Evolutionary conservation across 2,329 filamentous ascomycete genomes (phyloP).

Genomic region (Aspergillus intermedius): DNA sequence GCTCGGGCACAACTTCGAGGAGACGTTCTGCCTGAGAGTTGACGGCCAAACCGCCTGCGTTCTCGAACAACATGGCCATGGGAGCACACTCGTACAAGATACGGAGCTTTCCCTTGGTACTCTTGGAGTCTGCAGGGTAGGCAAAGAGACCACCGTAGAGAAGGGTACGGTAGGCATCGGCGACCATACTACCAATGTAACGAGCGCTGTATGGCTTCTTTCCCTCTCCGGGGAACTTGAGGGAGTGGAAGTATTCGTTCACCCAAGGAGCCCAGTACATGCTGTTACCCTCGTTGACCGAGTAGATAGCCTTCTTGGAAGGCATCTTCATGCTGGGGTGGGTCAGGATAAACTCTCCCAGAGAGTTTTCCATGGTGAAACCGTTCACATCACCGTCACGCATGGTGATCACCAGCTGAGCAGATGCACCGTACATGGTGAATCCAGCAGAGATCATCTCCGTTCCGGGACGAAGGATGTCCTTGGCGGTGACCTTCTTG

Average conservation of each 20-base stretch:
- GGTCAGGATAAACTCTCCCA: constrained; percentile 97
- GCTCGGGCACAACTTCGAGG: constrained; percentile 79
- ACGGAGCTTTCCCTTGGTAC: constrained; percentile 92
- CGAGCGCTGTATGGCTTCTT: constrained; percentile 85
- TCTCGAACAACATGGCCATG: constrained; percentile 98
- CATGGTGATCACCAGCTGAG: constrained; percentile 97
- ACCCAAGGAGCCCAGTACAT: constrained; percentile 90
- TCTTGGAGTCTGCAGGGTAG: constrained; percentile 97
- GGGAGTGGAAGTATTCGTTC: constrained; percentile 77
- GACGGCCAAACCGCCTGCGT: constrained; percentile 88
- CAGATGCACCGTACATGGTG: constrained; percentile 98
- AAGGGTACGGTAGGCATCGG: constrained; percentile 91
- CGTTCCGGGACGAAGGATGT: constrained; percentile 81
- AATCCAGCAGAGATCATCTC: constrained; percentile 94
- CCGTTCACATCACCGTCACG: constrained; percentile 86
- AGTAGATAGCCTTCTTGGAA: constrained; percentile 78
- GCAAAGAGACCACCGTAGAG: constrained; percentile 96
- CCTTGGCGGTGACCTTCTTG: constrained; percentile 58
- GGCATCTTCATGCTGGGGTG: constrained; percentile 93
- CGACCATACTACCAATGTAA: constrained; percentile 98
- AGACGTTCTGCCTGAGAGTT: constrained; percentile 88
- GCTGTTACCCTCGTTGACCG: constrained; percentile 96
- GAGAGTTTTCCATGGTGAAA: constrained; percentile 92
- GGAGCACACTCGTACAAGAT: constrained; percentile 98
- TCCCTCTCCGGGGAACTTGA: constrained; percentile 70